Conservation (phyloP, 768 basidiomycete genomes). For the Boletus tomentosulus region DNA sequence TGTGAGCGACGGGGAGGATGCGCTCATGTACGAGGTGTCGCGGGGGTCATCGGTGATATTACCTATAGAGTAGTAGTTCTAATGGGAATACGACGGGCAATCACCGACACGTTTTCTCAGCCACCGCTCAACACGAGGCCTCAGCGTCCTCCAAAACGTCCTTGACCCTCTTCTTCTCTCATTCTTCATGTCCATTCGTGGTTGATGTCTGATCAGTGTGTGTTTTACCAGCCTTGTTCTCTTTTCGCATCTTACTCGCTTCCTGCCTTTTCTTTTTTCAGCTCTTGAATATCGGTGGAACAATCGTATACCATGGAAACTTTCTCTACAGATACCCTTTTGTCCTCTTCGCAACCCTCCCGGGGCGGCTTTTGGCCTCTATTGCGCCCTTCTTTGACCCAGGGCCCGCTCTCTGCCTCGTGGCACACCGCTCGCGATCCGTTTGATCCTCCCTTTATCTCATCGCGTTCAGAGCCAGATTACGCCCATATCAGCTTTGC, state of each 20-base stretch:
- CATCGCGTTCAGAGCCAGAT: slow-evolving; percentile 11
- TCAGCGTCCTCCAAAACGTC: slow-evolving; percentile 11
- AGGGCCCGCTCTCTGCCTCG: slow-evolving; percentile 9
- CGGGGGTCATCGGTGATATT: neutral
- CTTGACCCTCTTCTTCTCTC: slow-evolving; percentile 7
- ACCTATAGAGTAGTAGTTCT: neutral
- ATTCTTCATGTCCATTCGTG: slow-evolving; percentile 17
- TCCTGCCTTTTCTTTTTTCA: slow-evolving; percentile 8
- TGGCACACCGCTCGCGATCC: slow-evolving; percentile 21
- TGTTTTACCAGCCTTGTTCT: neutral
- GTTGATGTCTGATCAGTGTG: slow-evolving; percentile 25
- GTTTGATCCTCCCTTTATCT: slow-evolving; percentile 24
- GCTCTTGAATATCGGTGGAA: slow-evolving; percentile 33
- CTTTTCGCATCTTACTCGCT: neutral
- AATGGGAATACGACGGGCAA: slow-evolving; percentile 26
- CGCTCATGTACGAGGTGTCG: slow-evolving; percentile 36
- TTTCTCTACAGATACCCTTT: slow-evolving; percentile 28
- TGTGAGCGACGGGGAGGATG: slow-evolving; percentile 49
- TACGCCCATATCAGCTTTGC: slow-evolving; percentile 12
- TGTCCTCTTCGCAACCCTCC: slow-evolving; percentile 13
- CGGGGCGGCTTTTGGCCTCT: slow-evolving; percentile 11
- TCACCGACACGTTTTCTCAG: slow-evolving; percentile 36
- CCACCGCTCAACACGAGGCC: slow-evolving; percentile 33
- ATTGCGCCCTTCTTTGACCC: slow-evolving; percentile 15
- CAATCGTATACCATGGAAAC: slow-evolving; percentile 32